Evolutionary conservation across 2,329 filamentous ascomycete species (phyloP), one percentile per base, ranked within the genome.

Genomic region (Phoma herbarum): DNA sequence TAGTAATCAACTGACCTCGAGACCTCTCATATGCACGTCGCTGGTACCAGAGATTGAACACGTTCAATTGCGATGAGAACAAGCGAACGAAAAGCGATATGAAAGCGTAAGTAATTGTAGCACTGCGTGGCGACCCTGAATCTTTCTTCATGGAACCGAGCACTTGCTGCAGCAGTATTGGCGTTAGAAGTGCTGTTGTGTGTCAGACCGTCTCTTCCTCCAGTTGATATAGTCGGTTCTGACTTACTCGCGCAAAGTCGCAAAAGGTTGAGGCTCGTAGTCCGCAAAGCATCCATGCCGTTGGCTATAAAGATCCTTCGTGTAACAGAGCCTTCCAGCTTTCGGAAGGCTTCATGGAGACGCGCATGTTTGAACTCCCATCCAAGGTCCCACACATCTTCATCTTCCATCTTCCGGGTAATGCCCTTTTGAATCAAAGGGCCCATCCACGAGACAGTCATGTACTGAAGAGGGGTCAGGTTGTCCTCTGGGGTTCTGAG

Each of bases 1-100:
- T 92, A 16, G 90, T 93, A 58, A 94, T 90, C 84, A 94, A 86
- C 77, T 96, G 92, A 4, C 93, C 93, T 46, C 93, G 83, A 5
- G 90, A 92, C 57, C 93, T 82, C 75, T 97, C 93, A 67, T 97
- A 97, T 26, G 86, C 86, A 59, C 93, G 87, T 63, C 93, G 86
- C n/a, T 88, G 87, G 70, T 90, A 96, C 93, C 93, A 97, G 0
- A 92, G 79, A 23, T 81, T 86, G 67, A 93, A 86, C 0, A 93
- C 86, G 5, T 83, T 83, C 0, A 85, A 85, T 66, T 94, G 91
- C 1, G 85, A 82, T 9, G 84, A 83, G 7, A 88, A 69, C 1
- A 92, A 77, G 31, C 90, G 84, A 4, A 87, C 77, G 2, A 84
- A 68, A 2, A 93, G 78, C 4, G 86, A 86, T 2, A 91, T 70